Base-by-base conservation (phyloP, 202 grass and related monocot species). In the Alloteropsis angusta region DNA sequence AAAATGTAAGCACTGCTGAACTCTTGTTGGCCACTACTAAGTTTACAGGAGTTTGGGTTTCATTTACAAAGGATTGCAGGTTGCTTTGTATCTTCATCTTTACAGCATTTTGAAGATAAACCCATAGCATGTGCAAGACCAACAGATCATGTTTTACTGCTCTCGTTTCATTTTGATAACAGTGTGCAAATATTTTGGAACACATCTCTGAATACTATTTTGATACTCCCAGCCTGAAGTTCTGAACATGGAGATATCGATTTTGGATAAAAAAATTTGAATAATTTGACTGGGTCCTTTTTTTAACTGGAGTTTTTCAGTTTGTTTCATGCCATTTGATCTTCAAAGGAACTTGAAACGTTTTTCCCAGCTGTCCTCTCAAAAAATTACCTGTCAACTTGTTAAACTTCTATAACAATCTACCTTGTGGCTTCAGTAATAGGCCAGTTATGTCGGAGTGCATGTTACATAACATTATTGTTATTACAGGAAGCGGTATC, bases 1-100 rank as follows among this genome's bases (percentile, higher is more conserved):
- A 82, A 52, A 60, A 77, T 64, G 93, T 97, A 88, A 78, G 93
- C 39, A 70, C 39, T 82, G 7, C 5, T 53, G 7, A 77, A 47
- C 19, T 35, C 26, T 81, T 46, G 60, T 57, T 81, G 4, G 32
- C 45, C 65, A n/a, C 2, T 45, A 19, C 48, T 32, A 28, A 85
- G 41, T 48, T 39, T 47, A 46, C 46, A 17, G 39, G 12, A 42
- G 19, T 54, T 84, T 18, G 14, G 39, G 7, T 63, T 78, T 60
- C 59, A 60, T 72, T 78, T 30, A n/a, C 5, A 52, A 53, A 21
- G 41, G 13, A 19, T 72, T 37, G 18, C 1, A 25, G 34, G 45
- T 62, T 84, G 66, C 53, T 16, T 11, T 58, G 46, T 77, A 58
- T 48, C 30, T 67, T 38, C 49, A 60, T 32, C 12, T 6, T 18